Evolutionary conservation across 2,329 filamentous ascomycete genomes (phyloP).

Genomic region (Juglanconis oblonga): DNA sequence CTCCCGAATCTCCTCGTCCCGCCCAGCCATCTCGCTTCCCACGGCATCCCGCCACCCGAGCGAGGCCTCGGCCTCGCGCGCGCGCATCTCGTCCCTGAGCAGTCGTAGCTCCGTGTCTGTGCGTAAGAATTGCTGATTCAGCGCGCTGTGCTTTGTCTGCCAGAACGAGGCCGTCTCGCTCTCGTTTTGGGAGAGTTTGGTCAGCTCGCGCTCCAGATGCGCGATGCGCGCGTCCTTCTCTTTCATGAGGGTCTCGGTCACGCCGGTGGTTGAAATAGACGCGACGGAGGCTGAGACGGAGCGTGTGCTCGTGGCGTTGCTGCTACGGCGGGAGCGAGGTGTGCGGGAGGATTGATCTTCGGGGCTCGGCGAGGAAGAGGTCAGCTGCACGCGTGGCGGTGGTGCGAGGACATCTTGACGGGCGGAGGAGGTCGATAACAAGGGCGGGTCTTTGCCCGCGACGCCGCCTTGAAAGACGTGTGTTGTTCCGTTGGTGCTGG

Average conservation of each 20-base stretch:
- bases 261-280: constrained; percentile 18
- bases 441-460: neutral
- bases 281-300: constrained; percentile 8
- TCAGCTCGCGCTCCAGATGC: constrained; percentile 51
- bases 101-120: constrained; percentile 52
- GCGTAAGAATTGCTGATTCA: constrained; percentile 51
- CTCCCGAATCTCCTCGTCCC: constrained; percentile 55
- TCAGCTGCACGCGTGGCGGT: constrained; percentile 10
- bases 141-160: constrained; percentile 52
- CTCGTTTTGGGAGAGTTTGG: constrained; percentile 51
- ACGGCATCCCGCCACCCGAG: constrained; percentile 47
- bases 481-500: constrained; percentile 1
- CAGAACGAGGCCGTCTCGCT: constrained; percentile 55
- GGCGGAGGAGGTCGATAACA: constrained; percentile 1
- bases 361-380: constrained; percentile 11
- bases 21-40: constrained; percentile 41
- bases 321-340: neutral
- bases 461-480: constrained; percentile 11
- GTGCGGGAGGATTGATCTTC: constrained; percentile 5
- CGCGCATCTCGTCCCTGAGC: constrained; percentile 47
- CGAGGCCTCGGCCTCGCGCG: constrained; percentile 43
- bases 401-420: constrained; percentile 4
- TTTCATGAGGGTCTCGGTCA: constrained; percentile 16
- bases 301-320: constrained; percentile 9
- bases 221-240: constrained; percentile 53